These are phyloP conservation scores for Arachnopeziza araneosa DNA, from an alignment of 2,329 filamentous ascomycete species.

Conservation along the genomic window DNA sequence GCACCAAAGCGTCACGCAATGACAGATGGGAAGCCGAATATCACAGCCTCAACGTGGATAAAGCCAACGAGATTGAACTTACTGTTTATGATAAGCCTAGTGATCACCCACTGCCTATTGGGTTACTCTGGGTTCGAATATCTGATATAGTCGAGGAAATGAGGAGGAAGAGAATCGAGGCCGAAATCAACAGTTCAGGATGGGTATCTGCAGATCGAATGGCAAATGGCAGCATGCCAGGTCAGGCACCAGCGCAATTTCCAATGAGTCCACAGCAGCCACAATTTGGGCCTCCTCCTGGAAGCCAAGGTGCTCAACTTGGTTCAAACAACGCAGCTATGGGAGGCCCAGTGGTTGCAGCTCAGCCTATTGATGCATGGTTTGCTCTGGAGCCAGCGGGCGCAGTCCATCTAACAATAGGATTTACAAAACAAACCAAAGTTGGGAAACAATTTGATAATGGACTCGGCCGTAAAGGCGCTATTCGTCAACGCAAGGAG, in stretches of 20 bases:
- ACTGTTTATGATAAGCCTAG: conserved; percentile 95
- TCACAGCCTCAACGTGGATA: conserved; percentile 91
- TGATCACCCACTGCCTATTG: conserved; percentile 87
- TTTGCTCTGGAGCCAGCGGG: conserved; percentile 95
- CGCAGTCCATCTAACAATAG: conserved; percentile 83
- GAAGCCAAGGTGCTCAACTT: conserved; percentile 30
- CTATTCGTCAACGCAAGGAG: conserved; percentile 95
- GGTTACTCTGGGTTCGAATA: conserved; percentile 91
- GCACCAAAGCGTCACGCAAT: conserved; percentile 77
- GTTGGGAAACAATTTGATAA: conserved; percentile 79
- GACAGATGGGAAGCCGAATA: conserved; percentile 90
- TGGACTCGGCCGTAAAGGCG: conserved; percentile 89
- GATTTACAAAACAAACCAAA: conserved; percentile 86
- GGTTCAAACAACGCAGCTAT: conserved; percentile 25
- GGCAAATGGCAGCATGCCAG: conserved; percentile 51
- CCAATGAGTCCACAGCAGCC: conserved; percentile 47
- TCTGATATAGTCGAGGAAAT: conserved; percentile 98
- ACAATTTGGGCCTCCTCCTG: conserved; percentile 41
- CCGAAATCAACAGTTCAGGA: conserved; percentile 86
- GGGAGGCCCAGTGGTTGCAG: conserved; percentile 30
- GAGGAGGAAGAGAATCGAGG: conserved; percentile 93
- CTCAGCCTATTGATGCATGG: conserved; percentile 78
- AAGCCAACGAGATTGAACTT: conserved; percentile 96
- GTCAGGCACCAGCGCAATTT: conserved; percentile 48
- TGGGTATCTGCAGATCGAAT: conserved; percentile 98